These are phyloP conservation scores for Russula sp. DNA, from an alignment of 768 basidiomycete species.

Conservation along the genomic window DNA sequence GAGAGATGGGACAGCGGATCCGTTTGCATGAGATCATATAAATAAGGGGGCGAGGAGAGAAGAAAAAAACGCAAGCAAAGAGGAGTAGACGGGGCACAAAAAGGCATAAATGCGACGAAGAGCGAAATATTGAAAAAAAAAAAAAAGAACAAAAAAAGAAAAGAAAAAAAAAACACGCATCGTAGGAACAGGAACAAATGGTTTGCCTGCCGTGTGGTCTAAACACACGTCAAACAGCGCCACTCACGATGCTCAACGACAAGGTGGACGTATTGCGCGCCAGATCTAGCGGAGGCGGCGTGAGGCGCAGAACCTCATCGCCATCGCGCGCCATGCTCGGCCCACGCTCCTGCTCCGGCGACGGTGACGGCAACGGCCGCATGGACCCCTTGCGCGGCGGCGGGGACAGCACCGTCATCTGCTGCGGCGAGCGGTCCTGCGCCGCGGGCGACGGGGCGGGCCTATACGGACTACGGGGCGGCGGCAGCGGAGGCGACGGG, in stretches of 20 bases:
- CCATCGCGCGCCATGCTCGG: conserved; percentile 4
- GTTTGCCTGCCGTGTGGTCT: background rate
- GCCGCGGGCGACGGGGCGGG: conserved; percentile 25
- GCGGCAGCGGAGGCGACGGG: conserved; percentile 22
- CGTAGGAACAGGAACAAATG: background rate
- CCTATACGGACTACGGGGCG: conserved; percentile 27
- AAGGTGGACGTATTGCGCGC: conserved; percentile 22
- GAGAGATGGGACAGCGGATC: conserved; percentile 1
- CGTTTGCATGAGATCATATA: conserved; percentile 5
- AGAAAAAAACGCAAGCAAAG: background rate
- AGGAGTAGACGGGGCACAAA: background rate
- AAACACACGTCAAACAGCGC: conserved; percentile 7
- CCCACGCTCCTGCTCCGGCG: conserved; percentile 13
- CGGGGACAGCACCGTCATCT: conserved; percentile 50
- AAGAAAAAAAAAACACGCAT: too few relatives aligned
- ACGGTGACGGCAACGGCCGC: conserved; percentile 15
- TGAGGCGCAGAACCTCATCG: background rate
- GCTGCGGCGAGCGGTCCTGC: conserved; percentile 29
- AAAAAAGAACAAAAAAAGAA: background rate
- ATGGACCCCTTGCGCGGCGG: conserved; percentile 54
- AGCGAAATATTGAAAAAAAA: background rate
- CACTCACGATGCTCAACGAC: conserved; percentile 23
- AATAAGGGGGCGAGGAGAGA: background rate
- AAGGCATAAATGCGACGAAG: background rate
- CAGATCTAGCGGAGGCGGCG: conserved; percentile 11